Percentiles rank a stretch among this genome's conserved stretches.
phyloP scores from a whole-genome alignment of 768 basidiomycete genomes.

The Tylopilus vinaceipallidus region DNA sequence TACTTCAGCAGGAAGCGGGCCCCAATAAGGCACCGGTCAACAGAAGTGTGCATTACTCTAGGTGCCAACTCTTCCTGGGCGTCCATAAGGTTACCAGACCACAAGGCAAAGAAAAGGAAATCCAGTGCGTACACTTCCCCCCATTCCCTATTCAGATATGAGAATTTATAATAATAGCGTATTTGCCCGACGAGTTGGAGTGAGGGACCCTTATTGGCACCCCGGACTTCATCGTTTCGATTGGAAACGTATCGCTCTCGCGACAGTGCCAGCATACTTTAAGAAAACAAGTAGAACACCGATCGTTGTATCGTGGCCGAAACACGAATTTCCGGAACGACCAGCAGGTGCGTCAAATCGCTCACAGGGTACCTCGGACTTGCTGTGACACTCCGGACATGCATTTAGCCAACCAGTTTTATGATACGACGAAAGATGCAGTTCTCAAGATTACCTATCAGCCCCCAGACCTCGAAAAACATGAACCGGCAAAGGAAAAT shows the following conservation, averaged over 20 bases:
- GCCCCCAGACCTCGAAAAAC: conserved; percentile 46
- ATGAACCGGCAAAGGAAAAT: conserved; percentile 45
- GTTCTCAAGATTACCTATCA: conserved; percentile 72
- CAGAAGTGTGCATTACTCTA: conserved; percentile 64
- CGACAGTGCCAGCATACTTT: conserved; percentile 57
- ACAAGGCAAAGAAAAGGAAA: conserved; percentile 34
- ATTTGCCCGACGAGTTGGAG: conserved; percentile 71
- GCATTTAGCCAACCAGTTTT: conserved; percentile 37
- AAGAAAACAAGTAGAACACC: conserved; percentile 31
- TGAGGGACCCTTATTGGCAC: conserved; percentile 59
- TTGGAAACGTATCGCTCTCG: conserved; percentile 72
- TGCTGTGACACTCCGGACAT: conserved; percentile 6
- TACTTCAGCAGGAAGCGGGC: conserved; percentile 17
- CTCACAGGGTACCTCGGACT: neutral
- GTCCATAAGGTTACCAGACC: conserved; percentile 43
- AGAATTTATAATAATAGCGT: conserved; percentile 45
- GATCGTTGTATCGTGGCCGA: conserved; percentile 71
- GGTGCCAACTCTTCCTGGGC: conserved; percentile 75
- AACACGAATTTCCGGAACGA: conserved; percentile 40
- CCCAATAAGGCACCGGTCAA: conserved; percentile 25
- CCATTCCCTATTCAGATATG: neutral
- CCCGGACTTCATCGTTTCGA: conserved; percentile 52
- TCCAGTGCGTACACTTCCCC: conserved; percentile 43
- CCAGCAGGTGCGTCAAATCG: conserved; percentile 23
- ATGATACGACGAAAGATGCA: conserved; percentile 62